Evolutionary conservation across 441 rosid species (phyloP).

Genomic region (Erysimum pusillum): DNA sequence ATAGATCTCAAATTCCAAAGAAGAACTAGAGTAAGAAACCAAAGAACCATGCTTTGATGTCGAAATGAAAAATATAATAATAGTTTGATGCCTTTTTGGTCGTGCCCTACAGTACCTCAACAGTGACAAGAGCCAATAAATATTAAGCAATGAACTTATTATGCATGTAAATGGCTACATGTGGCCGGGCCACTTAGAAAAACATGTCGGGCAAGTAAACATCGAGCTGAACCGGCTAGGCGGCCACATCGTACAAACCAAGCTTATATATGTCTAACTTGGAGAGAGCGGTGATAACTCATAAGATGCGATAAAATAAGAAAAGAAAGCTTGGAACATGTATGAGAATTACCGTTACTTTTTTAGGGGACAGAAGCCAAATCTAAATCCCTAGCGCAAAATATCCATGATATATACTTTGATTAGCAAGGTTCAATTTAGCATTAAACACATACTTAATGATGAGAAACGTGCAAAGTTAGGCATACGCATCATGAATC

Average conservation of each 20-base stretch:
- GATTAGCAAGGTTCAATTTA: too few species aligned
- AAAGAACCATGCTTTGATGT: background rate
- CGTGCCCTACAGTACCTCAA: constrained; percentile 8
- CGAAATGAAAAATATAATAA: background rate
- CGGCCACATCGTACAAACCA: background rate
- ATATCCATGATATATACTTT: too few species aligned
- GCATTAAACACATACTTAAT: too few species aligned
- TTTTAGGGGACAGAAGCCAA: too few species aligned
- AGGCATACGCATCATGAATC: too few species aligned
- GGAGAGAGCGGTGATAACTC: background rate
- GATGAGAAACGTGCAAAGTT: too few species aligned
- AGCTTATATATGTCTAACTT: constrained; percentile 15
- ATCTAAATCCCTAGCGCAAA: too few species aligned
- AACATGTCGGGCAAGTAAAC: constrained; percentile 23
- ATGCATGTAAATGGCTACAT: constrained; percentile 13
- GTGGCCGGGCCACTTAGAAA: constrained; percentile 6
- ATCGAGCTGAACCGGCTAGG: constrained; percentile 12
- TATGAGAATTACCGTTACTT: background rate
- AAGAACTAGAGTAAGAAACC: background rate
- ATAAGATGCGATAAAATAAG: background rate
- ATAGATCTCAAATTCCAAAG: background rate
- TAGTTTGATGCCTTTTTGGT: background rate
- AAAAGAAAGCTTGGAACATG: background rate
- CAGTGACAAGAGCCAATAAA: background rate
- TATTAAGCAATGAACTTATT: constrained; percentile 2